A percentile compares a stretch with the other conserved stretches of the same genome.
phyloP scores from a whole-genome alignment of 2,329 filamentous ascomycete species.

The Cordyceps cicadae region DNA sequence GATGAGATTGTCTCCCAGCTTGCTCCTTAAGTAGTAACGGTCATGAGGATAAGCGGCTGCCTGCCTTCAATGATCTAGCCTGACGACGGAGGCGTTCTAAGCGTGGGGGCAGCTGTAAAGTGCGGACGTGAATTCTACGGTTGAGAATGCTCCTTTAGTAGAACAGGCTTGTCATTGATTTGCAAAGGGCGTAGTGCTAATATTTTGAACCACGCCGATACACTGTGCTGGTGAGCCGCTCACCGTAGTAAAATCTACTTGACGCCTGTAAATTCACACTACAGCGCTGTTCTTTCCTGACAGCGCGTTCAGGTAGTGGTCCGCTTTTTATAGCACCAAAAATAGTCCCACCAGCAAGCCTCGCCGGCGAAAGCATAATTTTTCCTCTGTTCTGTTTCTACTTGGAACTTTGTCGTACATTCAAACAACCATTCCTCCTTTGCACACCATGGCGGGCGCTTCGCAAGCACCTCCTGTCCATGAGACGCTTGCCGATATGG shows the following conservation, averaged over 20 bases:
- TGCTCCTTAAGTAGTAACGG: too few species aligned
- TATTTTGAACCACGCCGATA: neutral
- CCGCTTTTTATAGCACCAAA: conserved; percentile 5
- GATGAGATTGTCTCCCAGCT: neutral
- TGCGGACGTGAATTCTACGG: neutral
- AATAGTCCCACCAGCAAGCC: neutral
- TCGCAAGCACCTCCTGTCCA: conserved; percentile 17
- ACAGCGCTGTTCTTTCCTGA: too few species aligned
- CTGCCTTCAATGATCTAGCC: neutral
- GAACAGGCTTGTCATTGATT: neutral
- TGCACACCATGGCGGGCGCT: conserved; percentile 2
- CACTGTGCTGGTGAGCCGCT: neutral
- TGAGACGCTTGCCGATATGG: conserved; percentile 58
- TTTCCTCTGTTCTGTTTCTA: neutral
- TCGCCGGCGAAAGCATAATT: neutral
- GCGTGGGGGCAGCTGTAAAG: conserved; percentile 6
- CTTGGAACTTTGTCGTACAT: neutral
- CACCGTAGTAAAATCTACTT: neutral
- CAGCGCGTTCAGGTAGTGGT: neutral
- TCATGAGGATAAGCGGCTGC: neutral
- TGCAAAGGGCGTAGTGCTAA: neutral
- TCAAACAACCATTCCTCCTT: neutral
- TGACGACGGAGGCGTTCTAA: neutral
- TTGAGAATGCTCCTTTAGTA: neutral
- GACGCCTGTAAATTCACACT: neutral